Evolutionary conservation across 108 stramenopile genomes (phyloP).

Genomic region (Cyclotella cryptica): DNA sequence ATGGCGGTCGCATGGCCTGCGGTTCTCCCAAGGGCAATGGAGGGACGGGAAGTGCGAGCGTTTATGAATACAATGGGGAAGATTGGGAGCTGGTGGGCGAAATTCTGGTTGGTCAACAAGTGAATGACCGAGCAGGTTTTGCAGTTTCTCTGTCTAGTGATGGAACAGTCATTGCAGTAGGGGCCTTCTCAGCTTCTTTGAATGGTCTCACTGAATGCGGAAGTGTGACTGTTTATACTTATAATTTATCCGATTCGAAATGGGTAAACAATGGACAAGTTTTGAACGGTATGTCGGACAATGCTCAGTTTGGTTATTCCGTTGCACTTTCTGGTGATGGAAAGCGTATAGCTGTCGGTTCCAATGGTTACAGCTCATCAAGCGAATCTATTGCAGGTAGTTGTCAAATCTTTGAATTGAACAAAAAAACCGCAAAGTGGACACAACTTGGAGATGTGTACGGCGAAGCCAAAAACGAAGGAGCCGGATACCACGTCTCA

Average conservation of each 20-base stretch:
- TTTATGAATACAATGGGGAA: conserved; percentile 28
- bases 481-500: conserved; percentile 27
- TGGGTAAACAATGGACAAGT: conserved; percentile 26
- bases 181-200: conserved; percentile 18
- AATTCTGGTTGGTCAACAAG: conserved; percentile 3
- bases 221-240: conserved; percentile 22
- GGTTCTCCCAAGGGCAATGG: conserved; percentile 43
- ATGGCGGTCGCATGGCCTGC: conserved; percentile 37
- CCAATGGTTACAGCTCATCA: conserved; percentile 30
- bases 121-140: conserved; percentile 27
- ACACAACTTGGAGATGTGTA: conserved; percentile 4
- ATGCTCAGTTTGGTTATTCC: conserved; percentile 38
- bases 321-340: conserved; percentile 40
- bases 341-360: conserved; percentile 30
- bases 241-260: background rate
- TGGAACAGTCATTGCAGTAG: conserved; percentile 30
- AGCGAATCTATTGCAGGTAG: conserved; percentile 9
- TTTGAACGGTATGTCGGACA: background rate
- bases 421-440: conserved; percentile 22
- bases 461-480: conserved; percentile 23
- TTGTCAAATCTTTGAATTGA: conserved; percentile 34
- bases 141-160: conserved; percentile 33
- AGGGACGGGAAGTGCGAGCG: conserved; percentile 27
- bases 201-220: conserved; percentile 18
- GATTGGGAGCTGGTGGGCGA: conserved; percentile 33